Conservation (phyloP, 257 asterid genomes). For the Jacaranda mimosifolia region DNA sequence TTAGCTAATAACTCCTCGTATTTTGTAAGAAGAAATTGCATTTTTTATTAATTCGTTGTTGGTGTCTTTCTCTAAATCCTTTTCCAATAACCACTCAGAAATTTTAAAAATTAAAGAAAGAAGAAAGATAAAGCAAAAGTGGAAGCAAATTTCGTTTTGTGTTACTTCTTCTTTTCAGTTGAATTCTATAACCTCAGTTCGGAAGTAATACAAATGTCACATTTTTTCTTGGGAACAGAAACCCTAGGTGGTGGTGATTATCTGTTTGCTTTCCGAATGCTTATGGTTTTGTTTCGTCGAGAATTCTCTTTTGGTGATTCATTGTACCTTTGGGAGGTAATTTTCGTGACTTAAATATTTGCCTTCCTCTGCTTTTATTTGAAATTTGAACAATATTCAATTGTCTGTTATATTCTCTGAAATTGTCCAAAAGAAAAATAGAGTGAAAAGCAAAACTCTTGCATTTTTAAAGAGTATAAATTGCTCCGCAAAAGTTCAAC, state of each 20-base stretch:
- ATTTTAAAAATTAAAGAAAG: too few relatives aligned
- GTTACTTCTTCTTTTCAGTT: too few relatives aligned
- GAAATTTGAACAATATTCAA: background rate
- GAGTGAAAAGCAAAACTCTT: background rate
- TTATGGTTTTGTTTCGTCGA: constrained; percentile 94
- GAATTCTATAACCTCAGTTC: too few relatives aligned
- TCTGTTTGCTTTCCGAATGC: constrained; percentile 95
- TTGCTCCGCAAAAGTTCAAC: background rate
- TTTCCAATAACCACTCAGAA: too few relatives aligned
- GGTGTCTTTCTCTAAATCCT: too few relatives aligned
- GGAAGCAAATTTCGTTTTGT: too few relatives aligned
- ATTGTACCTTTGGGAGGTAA: constrained; percentile 96
- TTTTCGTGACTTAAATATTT: background rate
- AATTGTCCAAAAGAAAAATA: background rate
- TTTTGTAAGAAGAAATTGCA: too few relatives aligned
- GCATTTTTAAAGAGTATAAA: background rate
- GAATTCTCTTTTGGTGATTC: constrained; percentile 94
- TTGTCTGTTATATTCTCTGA: background rate
- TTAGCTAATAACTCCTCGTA: too few relatives aligned
- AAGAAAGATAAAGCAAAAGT: too few relatives aligned
- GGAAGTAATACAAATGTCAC: background rate
- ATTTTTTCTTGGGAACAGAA: constrained; percentile 54
- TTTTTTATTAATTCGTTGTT: too few relatives aligned
- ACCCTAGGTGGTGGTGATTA: constrained; percentile 91
- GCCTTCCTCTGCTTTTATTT: background rate